Percentiles rank a stretch among this genome's conserved stretches.
phyloP scores from a whole-genome alignment of 192 early-diverging fungal genomes.

The Rhizophagus prolifer region DNA sequence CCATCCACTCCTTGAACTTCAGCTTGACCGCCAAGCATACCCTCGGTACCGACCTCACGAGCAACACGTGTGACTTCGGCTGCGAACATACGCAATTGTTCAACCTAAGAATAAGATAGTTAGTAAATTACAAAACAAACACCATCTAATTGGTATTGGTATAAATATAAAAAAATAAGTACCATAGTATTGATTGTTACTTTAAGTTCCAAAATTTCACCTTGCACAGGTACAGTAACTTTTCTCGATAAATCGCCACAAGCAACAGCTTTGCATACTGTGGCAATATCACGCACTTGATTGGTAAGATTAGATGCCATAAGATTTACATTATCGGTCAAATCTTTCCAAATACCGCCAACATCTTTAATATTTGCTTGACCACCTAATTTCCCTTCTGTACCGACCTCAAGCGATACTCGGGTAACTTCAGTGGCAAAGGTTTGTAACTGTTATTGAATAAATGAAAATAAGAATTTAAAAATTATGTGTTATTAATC shows the following conservation, averaged over 20 bases:
- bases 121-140: background rate
- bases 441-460: slow-evolving; percentile 25
- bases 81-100: slow-evolving; percentile 51
- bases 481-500: too few relatives aligned
- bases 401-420: slow-evolving; percentile 66
- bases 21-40: slow-evolving; percentile 53
- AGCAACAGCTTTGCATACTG: slow-evolving; percentile 58
- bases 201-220: slow-evolving; percentile 55
- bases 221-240: slow-evolving; percentile 46
- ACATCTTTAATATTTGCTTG: slow-evolving; percentile 60
- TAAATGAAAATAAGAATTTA: background rate
- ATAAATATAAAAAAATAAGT: background rate
- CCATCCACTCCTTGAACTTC: slow-evolving; percentile 56
- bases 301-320: slow-evolving; percentile 63
- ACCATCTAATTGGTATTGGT: background rate
- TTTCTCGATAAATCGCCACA: slow-evolving; percentile 54
- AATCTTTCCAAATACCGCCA: slow-evolving; percentile 62
- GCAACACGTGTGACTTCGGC: slow-evolving; percentile 53
- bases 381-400: slow-evolving; percentile 65
- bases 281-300: slow-evolving; percentile 59
- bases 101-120: slow-evolving; percentile 32
- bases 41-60: slow-evolving; percentile 50
- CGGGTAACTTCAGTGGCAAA: slow-evolving; percentile 69
- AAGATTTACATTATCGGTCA: slow-evolving; percentile 62
- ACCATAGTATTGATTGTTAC: slow-evolving; percentile 53